Evolutionary conservation across 768 basidiomycete species (phyloP), one percentile per base, ranked within the genome.

Genomic region (Kondoa malvinella): DNA sequence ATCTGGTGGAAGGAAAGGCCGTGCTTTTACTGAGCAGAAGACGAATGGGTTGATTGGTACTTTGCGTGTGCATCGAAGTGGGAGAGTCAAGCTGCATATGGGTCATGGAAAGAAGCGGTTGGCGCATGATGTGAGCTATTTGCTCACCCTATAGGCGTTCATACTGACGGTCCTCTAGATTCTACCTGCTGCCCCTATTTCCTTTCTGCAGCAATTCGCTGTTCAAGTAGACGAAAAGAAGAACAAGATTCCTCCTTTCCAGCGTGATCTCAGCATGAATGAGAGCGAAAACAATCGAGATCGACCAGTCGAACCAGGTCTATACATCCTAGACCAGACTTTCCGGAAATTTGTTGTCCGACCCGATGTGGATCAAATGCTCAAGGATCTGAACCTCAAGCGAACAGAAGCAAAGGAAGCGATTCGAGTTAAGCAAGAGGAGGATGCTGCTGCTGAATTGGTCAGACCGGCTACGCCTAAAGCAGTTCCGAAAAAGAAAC

Each of bases 151-250:
- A 34, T 29, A 56, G 30, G 29, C 30, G 27, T 17, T 3, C 27
- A 29, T 17, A 2, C 21, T 34, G 56, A n/a, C 3, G 17, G 34
- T 50, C 56, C 29, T n/a, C 14, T 29, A 31, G 14, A 34, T 74
- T 34, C 69, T 75, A 34, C 72, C 74, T 30, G 74, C 71, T 8
- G 73, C 74, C 4, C 72, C 72, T 40, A 70, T 73, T 25, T 68
- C 67, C 16, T 75, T 75, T 69, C 57, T 75, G 16, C 74, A 75
- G 34, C 73, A 75, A 58, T 66, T 75, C 27, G 74, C 71, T 31
- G 65, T 75, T 62, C 62, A 74, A 40, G 69, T 71, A 61, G 58
- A 4, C 56, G n/a, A 31, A 62, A 1, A 17, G 15, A 59, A 64
- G 62, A 57, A 65, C 63, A 32, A 21, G 12, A 0, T 32, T n/a